phyloP scores from a whole-genome alignment of 2,329 filamentous ascomycete genomes.

The Mycosphaerelloides madeirae region DNA sequence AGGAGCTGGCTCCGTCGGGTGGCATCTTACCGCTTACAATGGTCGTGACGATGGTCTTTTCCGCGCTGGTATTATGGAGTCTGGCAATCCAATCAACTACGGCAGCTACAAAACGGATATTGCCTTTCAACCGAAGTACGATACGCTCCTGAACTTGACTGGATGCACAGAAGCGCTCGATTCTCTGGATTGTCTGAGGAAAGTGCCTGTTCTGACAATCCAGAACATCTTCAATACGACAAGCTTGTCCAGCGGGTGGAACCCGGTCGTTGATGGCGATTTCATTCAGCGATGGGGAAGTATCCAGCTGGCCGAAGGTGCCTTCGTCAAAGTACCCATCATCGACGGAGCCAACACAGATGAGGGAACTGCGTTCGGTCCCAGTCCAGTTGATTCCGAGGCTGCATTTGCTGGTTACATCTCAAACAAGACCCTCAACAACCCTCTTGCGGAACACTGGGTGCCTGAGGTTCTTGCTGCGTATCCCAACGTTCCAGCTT shows the following conservation, averaged over 20 bases:
- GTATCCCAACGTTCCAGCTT: slow-evolving; percentile 50
- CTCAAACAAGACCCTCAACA: slow-evolving; percentile 22
- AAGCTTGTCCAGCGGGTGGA: slow-evolving; percentile 33
- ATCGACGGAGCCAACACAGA: slow-evolving; percentile 58
- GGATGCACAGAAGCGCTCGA: slow-evolving; percentile 56
- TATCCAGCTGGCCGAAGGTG: slow-evolving; percentile 51
- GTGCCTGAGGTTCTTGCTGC: slow-evolving; percentile 42
- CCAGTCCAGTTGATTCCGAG: slow-evolving; percentile 51
- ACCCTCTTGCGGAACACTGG: slow-evolving; percentile 21
- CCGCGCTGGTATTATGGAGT: slow-evolving; percentile 45
- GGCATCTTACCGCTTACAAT: slow-evolving; percentile 44
- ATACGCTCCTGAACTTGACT: slow-evolving; percentile 55
- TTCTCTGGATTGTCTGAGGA: slow-evolving; percentile 63
- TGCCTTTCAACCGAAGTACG: slow-evolving; percentile 54
- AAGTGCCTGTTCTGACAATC: slow-evolving; percentile 28
- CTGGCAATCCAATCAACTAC: slow-evolving; percentile 30
- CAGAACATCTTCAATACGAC: slow-evolving; percentile 28
- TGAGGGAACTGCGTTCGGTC: slow-evolving; percentile 57
- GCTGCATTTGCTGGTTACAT: slow-evolving; percentile 47
- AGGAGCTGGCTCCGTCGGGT: slow-evolving; percentile 43
- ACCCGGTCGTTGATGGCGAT: slow-evolving; percentile 52
- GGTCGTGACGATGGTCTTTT: slow-evolving; percentile 47
- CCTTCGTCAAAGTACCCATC: slow-evolving; percentile 54
- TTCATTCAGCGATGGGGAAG: slow-evolving; percentile 51
- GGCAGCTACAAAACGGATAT: slow-evolving; percentile 15